Base-by-base conservation (phyloP, 208 protist genomes). In the Leishmania turanica region DNA sequence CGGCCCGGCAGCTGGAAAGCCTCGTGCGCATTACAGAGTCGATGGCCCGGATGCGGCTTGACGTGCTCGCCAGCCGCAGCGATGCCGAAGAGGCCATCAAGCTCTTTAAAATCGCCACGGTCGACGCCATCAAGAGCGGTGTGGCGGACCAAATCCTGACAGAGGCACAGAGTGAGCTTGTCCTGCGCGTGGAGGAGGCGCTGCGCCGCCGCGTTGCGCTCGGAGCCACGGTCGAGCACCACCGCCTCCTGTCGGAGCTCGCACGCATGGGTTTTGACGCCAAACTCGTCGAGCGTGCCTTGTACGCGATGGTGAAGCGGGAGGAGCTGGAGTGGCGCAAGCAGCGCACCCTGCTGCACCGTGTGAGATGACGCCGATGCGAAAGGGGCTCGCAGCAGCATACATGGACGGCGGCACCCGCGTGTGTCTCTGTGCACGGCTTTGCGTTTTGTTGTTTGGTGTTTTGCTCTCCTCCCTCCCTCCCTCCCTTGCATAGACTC, bases 11-110 rank as follows among this genome's bases (percentile, higher is more conserved):
- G 87, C 86, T 99, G 62, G 97, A 99, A 83, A 97, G 96, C 64
- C 79, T 99, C 24, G 95, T 99, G 62, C 95, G 99, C 73, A 99
- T 99, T 40, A 98, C 98, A 0, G 99, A 99, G 88, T 95, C 98
- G 13, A 79, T 99, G 42, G 99, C 99, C 13, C 98, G 97, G 77
- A 99, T 99, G 98, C 87, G 89, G 2, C 84, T 99, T 1, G 88
- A 95, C 65, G 88, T 91, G 34, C 82, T 97, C n/a, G 98, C 98
- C 15, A 97, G 85, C 31, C 90, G 88, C 70, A 80, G 83, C 11
- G 95, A 99, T 84, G 98, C 98, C 31, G 95, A 98, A 75, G 98
- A 99, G 84, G 98, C 98, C 0, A 98, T 99, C 75, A 91, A 98
- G 34, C 89, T 99, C 11, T 99, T 99, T 84, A 98, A 97, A 80